Base-by-base conservation (phyloP, 768 basidiomycete genomes). In the Boletales sp. region DNA sequence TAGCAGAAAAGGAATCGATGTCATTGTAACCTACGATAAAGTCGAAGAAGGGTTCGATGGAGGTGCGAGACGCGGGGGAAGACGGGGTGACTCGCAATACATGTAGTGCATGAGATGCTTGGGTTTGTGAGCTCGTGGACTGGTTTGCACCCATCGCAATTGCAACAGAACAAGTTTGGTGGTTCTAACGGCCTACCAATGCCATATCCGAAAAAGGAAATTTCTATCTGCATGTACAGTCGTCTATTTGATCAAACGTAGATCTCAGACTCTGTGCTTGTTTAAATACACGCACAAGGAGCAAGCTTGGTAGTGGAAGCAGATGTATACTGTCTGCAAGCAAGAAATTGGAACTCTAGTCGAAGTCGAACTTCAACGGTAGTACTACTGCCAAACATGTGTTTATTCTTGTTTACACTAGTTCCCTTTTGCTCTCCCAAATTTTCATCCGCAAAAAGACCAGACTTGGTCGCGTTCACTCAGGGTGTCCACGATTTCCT, bases 1-100 rank as follows among this genome's bases (percentile, higher is more conserved):
- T 74, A 5, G 62, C 60, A 19, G 75, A 70, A 30, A 68, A 67
- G 18, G 77, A 74, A 54, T 82, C 81, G 8, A 89, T 88, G 63
- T 92, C 84, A 38, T 68, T 68, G 50, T 92, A 87, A 10, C 95
- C 96, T 37, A 96, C 84, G 18, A 99, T 80, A 66, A 96, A 98
- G 73, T 98, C 96, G 61, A 99, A 99, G 72, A 93, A 94, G 4
- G 95, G 90, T 64, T 87, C 84, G 35, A 86, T 75, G 79, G 79
- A 63, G 88, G 91, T 90, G 51, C 84, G 77, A 1, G 90, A 90
- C 1, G 95, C 91, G 7, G 96, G 96, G 1, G 90, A 94, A 6
- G 79, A 79, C 2, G 92, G 87, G 2, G 91, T 92, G 30, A 96
- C 93, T 48, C 94, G 84, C 49, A 96, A 74, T 54, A 94, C 87